These are phyloP conservation scores for Sphagnum contortum DNA, from an alignment of 225 moss, liverwort and hornwort species.

Conservation along the genomic window DNA sequence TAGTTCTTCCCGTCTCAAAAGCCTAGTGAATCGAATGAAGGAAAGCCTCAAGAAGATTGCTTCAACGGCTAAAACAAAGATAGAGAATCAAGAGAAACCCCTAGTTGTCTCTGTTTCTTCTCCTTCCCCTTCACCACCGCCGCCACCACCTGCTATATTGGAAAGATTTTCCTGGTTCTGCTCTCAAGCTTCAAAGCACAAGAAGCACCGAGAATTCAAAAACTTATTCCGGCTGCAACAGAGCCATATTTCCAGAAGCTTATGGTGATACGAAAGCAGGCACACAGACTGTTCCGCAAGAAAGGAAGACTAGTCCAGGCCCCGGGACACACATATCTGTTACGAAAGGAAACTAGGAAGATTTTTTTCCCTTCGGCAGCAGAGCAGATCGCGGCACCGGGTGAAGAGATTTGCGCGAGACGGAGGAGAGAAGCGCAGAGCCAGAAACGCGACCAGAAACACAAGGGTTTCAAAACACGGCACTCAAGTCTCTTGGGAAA, in stretches of 20 bases:
- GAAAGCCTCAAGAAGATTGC: too few relatives aligned
- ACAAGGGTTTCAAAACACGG: too few relatives aligned
- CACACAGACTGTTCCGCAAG: conserved; percentile 11
- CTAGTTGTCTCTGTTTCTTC: background rate
- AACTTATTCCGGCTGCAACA: conserved; percentile 13
- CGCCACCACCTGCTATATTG: too few relatives aligned
- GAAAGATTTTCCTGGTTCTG: too few relatives aligned
- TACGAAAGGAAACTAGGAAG: conserved; percentile 29
- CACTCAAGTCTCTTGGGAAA: too few relatives aligned
- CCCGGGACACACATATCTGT: conserved; percentile 82
- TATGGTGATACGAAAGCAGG: conserved; percentile 64
- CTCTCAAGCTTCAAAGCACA: background rate
- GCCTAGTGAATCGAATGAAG: too few relatives aligned
- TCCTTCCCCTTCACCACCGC: background rate
- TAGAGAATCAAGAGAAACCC: background rate
- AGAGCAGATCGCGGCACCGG: too few relatives aligned
- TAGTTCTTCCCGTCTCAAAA: too few relatives aligned
- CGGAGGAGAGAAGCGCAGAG: too few relatives aligned
- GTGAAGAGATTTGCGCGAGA: too few relatives aligned
- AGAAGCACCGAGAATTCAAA: background rate
- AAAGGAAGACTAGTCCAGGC: conserved; percentile 39
- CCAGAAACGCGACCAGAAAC: too few relatives aligned
- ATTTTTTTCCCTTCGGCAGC: conserved; percentile 1
- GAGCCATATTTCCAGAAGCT: conserved; percentile 24
- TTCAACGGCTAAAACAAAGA: background rate